Evolutionary conservation across 345 rosid species (phyloP).

Genomic region (Euclidium syriacum): DNA sequence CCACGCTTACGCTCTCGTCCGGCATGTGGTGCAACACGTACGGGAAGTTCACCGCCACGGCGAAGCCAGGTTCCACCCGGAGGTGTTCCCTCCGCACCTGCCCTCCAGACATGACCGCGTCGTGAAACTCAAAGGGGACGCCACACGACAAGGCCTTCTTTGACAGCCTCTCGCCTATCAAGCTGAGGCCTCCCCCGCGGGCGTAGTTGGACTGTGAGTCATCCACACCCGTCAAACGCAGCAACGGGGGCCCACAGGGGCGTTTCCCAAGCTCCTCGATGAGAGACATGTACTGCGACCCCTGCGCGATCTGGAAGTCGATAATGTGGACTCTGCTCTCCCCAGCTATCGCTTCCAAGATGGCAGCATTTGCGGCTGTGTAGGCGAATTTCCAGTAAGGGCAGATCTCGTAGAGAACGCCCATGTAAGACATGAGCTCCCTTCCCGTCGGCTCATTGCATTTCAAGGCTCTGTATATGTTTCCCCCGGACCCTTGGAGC

Average conservation of each 20-base stretch:
- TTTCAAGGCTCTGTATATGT: conserved; percentile 74
- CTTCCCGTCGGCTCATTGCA: conserved; percentile 79
- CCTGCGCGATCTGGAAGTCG: conserved; percentile 88
- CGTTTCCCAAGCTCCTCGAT: conserved; percentile 56
- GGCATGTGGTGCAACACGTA: conserved; percentile 94
- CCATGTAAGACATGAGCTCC: conserved; percentile 93
- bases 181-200: conserved; percentile 84
- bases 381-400: conserved; percentile 96
- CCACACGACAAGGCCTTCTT: conserved; percentile 44
- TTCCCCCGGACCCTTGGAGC: conserved; percentile 80
- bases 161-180: conserved; percentile 58
- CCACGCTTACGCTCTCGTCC: conserved; percentile 81
- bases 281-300: conserved; percentile 66
- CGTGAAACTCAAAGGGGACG: conserved; percentile 77
- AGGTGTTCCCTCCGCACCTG: conserved; percentile 60
- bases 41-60: conserved; percentile 84
- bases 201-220: conserved; percentile 87
- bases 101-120: conserved; percentile 66
- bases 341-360: conserved; percentile 54
- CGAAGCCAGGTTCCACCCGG: conserved; percentile 56
- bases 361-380: conserved; percentile 61
- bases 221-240: conserved; percentile 85
- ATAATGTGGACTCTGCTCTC: conserved; percentile 76
- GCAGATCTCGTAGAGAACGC: conserved; percentile 60
- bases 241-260: conserved; percentile 61